phyloP scores from a whole-genome alignment of 225 moss, liverwort and hornwort species.

The Pseudoscleropodium purum region DNA sequence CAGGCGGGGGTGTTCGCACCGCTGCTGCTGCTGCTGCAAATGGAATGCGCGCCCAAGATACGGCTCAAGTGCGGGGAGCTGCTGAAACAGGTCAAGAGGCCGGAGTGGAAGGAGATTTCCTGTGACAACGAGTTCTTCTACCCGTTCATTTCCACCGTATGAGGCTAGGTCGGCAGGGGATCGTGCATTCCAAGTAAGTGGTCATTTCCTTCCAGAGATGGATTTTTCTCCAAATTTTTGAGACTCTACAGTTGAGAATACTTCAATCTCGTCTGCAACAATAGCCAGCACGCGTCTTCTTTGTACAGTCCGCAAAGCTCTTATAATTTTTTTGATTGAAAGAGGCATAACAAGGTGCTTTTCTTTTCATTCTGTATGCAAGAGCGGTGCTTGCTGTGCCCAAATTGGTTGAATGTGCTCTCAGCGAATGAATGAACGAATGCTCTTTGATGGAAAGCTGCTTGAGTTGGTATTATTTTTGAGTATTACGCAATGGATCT shows the following conservation, averaged over 20 bases:
- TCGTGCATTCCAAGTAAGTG: not conserved
- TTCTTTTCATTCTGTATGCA: not conserved
- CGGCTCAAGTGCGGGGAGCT: conserved; percentile 67
- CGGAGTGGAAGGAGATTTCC: conserved; percentile 25
- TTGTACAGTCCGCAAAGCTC: conserved; percentile 19
- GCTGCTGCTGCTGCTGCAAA: conserved; percentile 62
- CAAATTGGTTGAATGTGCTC: not conserved
- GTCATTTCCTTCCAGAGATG: not conserved
- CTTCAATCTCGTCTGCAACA: not conserved
- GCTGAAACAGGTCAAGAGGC: conserved; percentile 39
- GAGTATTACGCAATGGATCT: no score
- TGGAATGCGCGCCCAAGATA: conserved; percentile 55
- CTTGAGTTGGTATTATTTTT: not conserved
- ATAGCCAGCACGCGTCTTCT: not conserved
- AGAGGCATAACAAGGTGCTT: conserved; percentile 10
- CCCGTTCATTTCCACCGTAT: conserved; percentile 31
- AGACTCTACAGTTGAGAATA: not conserved
- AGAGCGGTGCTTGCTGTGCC: not conserved
- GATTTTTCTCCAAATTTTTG: not conserved
- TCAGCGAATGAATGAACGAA: not conserved
- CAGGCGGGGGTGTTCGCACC: conserved; percentile 70
- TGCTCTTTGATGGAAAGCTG: not conserved
- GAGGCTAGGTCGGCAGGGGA: not conserved
- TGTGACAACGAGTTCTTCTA: conserved; percentile 31
- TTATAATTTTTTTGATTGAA: not conserved